These are phyloP conservation scores for Syzygium syzygioides DNA, from an alignment of 441 rosid species.

Conservation along the genomic window DNA sequence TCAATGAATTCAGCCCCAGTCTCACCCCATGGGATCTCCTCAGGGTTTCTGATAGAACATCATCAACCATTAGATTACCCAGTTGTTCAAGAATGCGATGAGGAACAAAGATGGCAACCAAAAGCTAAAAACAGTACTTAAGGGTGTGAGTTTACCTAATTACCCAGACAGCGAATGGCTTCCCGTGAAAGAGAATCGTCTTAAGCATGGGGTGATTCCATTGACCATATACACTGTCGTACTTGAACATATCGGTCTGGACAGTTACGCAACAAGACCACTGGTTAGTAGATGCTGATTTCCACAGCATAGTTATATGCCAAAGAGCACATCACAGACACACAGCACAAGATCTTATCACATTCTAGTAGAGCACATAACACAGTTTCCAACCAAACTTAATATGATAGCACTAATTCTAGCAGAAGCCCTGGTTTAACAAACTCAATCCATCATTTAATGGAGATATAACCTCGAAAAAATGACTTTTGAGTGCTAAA, in stretches of 20 bases:
- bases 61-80: too few species aligned
- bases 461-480: not conserved
- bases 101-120: not conserved
- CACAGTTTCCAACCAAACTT: not conserved
- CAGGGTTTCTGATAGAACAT: slow-evolving; percentile 49
- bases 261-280: too few species aligned
- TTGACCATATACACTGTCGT: slow-evolving; percentile 84
- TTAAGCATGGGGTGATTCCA: slow-evolving; percentile 95
- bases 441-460: too few species aligned
- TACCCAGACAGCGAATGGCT: slow-evolving; percentile 71
- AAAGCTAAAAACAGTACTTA: not conserved
- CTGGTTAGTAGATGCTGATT: too few species aligned
- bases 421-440: too few species aligned
- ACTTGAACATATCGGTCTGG: slow-evolving; percentile 88
- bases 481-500: not conserved
- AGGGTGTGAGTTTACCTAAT: slow-evolving; percentile 31
- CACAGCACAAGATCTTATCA: too few species aligned
- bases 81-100: not conserved
- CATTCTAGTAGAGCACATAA: too few species aligned
- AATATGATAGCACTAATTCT: not conserved
- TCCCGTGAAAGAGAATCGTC: slow-evolving; percentile 43
- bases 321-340: too few species aligned
- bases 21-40: slow-evolving; percentile 89
- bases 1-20: slow-evolving; percentile 34
- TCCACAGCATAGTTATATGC: too few species aligned